Evolutionary conservation across 441 rosid genomes (phyloP).

Genomic region (Pelargonium citronellum): DNA sequence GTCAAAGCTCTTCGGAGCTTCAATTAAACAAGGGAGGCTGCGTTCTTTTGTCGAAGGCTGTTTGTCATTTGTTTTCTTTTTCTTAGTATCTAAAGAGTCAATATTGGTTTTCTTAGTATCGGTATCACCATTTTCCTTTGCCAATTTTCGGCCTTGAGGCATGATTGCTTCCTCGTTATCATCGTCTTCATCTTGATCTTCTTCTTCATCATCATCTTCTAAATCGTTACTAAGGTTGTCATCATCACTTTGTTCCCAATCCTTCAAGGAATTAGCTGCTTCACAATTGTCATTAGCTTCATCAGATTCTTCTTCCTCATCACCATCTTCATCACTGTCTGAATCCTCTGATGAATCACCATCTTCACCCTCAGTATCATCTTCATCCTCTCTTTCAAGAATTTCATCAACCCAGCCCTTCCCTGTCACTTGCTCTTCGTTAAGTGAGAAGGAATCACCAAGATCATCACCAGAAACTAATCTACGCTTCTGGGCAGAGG

Average conservation of each 20-base stretch:
- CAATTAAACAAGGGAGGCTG: slow-evolving; percentile 61
- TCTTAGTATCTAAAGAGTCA: slow-evolving; percentile 23
- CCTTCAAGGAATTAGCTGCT: slow-evolving; percentile 40
- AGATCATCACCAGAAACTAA: slow-evolving; percentile 79
- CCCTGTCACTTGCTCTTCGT: slow-evolving; percentile 41
- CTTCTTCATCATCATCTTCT: slow-evolving; percentile 29
- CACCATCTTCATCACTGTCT: slow-evolving; percentile 40
- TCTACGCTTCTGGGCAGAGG: slow-evolving; percentile 32
- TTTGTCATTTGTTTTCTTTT: slow-evolving; percentile 23
- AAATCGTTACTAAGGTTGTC: slow-evolving; percentile 52
- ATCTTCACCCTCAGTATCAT: slow-evolving; percentile 49
- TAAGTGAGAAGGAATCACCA: slow-evolving; percentile 75
- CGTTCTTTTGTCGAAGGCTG: slow-evolving; percentile 32
- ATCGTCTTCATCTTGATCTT: slow-evolving; percentile 27
- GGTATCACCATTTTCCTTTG: slow-evolving; percentile 28
- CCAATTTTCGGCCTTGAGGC: slow-evolving; percentile 28
- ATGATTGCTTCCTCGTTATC: slow-evolving; percentile 27
- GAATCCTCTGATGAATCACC: slow-evolving; percentile 52
- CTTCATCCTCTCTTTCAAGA: slow-evolving; percentile 52
- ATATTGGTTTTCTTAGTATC: slow-evolving; percentile 22
- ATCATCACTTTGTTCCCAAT: slow-evolving; percentile 93
- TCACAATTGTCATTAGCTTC: slow-evolving; percentile 33
- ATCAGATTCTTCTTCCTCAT: slow-evolving; percentile 37
- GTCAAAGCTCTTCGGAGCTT: slow-evolving; percentile 66
- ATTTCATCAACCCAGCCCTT: slow-evolving; percentile 86